Conservation (phyloP, 345 rosid genomes). For the Gossypium sturtianum region DNA sequence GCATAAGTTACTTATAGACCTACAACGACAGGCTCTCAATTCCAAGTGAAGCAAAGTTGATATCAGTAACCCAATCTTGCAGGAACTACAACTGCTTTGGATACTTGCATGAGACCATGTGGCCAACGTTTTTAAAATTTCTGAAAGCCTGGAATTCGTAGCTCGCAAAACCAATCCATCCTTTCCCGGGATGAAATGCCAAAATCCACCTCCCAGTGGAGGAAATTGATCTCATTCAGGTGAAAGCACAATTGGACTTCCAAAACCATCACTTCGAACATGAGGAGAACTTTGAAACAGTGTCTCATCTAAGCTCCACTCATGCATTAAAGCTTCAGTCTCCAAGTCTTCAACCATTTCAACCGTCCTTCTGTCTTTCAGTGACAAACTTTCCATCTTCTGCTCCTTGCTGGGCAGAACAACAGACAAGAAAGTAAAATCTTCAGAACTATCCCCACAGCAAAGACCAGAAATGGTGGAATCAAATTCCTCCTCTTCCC, state of each 20-base stretch:
- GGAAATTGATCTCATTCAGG: constrained; percentile 32
- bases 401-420: constrained; percentile 34
- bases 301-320: constrained; percentile 54
- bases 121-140: constrained; percentile 36
- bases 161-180: constrained; percentile 51
- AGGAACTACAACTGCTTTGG: constrained; percentile 46
- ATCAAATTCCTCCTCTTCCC: constrained; percentile 20
- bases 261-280: constrained; percentile 62
- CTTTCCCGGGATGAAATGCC: constrained; percentile 36
- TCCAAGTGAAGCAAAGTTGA: constrained; percentile 49
- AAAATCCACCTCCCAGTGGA: constrained; percentile 39
- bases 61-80: constrained; percentile 51
- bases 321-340: constrained; percentile 54
- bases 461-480: constrained; percentile 20
- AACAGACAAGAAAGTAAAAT: constrained; percentile 33
- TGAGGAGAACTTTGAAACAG: constrained; percentile 36
- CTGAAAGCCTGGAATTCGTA: constrained; percentile 42
- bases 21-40: constrained; percentile 32
- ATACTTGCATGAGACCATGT: constrained; percentile 59
- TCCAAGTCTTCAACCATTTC: constrained; percentile 63
- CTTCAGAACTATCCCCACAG: constrained; percentile 25
- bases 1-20: constrained; percentile 43
- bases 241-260: constrained; percentile 71
- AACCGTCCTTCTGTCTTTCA: constrained; percentile 41
- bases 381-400: constrained; percentile 24